A percentile compares a stretch with the other conserved stretches of the same genome.
Conservation (phyloP, 352 stramenopile species). For the Pythium periplocum region DNA sequence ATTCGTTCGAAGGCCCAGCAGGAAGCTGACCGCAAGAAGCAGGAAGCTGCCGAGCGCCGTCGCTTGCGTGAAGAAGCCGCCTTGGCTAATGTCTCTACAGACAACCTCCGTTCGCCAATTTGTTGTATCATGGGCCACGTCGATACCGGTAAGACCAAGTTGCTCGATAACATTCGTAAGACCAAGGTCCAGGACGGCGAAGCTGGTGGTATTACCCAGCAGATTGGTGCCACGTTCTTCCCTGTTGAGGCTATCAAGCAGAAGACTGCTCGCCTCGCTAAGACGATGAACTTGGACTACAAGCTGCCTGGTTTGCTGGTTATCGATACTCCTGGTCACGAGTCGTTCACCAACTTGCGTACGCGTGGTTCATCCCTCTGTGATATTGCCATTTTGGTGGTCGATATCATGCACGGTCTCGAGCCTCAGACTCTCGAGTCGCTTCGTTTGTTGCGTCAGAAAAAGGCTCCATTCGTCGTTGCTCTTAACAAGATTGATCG, state of each 20-base stretch:
- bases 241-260: slow-evolving; percentile 89
- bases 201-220: slow-evolving; percentile 97
- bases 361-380: slow-evolving; percentile 95
- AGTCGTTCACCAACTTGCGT: slow-evolving; percentile 99
- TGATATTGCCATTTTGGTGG: slow-evolving; percentile 99
- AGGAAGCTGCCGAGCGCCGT: slow-evolving; percentile 65
- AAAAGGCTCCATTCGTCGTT: slow-evolving; percentile 97
- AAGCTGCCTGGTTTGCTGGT: slow-evolving; percentile 92
- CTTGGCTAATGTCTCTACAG: slow-evolving; percentile 81
- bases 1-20: slow-evolving; percentile 80
- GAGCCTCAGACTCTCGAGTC: slow-evolving; percentile 99
- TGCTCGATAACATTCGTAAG: slow-evolving; percentile 99
- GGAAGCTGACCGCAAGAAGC: slow-evolving; percentile 82
- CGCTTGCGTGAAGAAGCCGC: slow-evolving; percentile 67
- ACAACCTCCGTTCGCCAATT: slow-evolving; percentile 98
- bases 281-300: slow-evolving; percentile 85
- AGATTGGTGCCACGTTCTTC: slow-evolving; percentile 96
- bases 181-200: slow-evolving; percentile 97
- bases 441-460: slow-evolving; percentile 94
- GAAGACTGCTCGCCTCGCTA: slow-evolving; percentile 71
- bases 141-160: slow-evolving; percentile 98
- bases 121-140: slow-evolving; percentile 99
- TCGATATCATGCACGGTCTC: slow-evolving; percentile 99
- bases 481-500: slow-evolving; percentile 99
- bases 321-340: slow-evolving; percentile 99